Base-by-base conservation (phyloP, 2,329 filamentous ascomycete species). In the Cryphonectria japonica region DNA sequence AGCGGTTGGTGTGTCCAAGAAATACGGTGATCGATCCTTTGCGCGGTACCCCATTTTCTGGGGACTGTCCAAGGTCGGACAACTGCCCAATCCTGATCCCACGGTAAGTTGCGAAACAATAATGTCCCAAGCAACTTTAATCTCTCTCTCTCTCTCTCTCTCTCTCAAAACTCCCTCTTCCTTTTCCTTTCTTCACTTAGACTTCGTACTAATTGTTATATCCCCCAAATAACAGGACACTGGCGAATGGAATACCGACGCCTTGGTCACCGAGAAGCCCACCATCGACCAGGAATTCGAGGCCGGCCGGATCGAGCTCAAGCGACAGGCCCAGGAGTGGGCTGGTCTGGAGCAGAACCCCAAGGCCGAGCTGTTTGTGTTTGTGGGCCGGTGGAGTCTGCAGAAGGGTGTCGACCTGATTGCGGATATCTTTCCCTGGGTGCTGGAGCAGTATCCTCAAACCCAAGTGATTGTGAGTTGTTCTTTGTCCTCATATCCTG, bases 21-120 rank as follows among this genome's bases (percentile, higher is more conserved):
- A 92, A 77, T 92, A 92, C 73, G 89, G 89, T 19, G 89, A 90
- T 76, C 86, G 89, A 32, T 89, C 88, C 1, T 90, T 87, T 78
- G 88, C 88, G 67, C 84, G 89, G 66, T 91, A 91, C 77, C 89
- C 89, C 2, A 91, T 91, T 72, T 91, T 92, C 80, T 92, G 90
- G 90, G 88, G 88, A 66, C 79, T 91, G 67, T 86, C 86, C 75
- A 88, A 86, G 78, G 86, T 91, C 69, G 89, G 89, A n/a, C 85
- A 88, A 67, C 80, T 91, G 62, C 89, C 89, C 0, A 91, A 91
- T 75, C 89, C 89, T 0, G 89, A 91, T 77, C 89, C 89, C 4
- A 87, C 87, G 32, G 67, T 69, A 22, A 39, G 66, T 54, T 16
- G 7, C 7, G 16, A 22, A 7, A 7, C 16, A 5, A 16, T 16